These are phyloP conservation scores for Hypomontagnella monticulosa DNA, from an alignment of 495 filamentous ascomycete genomes.

Conservation along the genomic window DNA sequence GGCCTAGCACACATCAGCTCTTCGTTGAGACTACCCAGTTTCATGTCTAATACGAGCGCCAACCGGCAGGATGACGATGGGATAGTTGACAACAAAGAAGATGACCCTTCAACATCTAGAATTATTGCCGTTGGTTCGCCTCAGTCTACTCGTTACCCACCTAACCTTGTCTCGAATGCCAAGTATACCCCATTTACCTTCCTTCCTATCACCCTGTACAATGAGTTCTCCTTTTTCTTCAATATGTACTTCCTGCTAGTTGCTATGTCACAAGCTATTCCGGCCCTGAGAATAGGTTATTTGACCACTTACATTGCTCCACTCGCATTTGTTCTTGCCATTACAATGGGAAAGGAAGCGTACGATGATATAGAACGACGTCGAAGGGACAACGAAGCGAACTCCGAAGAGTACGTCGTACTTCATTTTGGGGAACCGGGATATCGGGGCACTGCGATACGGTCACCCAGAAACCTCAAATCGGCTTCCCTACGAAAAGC, in stretches of 20 bases:
- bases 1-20: constrained; percentile 50
- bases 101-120: constrained; percentile 63
- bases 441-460: constrained; percentile 41
- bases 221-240: constrained; percentile 99
- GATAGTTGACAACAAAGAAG: constrained; percentile 55
- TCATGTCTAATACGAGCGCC: constrained; percentile 54
- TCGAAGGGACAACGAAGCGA: constrained; percentile 89
- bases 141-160: constrained; percentile 70
- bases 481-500: constrained; percentile 47
- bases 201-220: constrained; percentile 91
- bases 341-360: constrained; percentile 96
- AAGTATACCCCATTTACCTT: constrained; percentile 98
- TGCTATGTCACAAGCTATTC: constrained; percentile 91
- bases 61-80: constrained; percentile 48
- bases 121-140: constrained; percentile 59
- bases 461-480: constrained; percentile 50
- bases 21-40: constrained; percentile 60
- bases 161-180: constrained; percentile 92
- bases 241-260: constrained; percentile 99
- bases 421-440: constrained; percentile 69
- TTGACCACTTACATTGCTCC: constrained; percentile 94
- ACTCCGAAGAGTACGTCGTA: constrained; percentile 88
- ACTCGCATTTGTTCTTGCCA: constrained; percentile 86
- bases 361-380: constrained; percentile 90
- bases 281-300: constrained; percentile 89